Evolutionary conservation across 1,139 yeast species (phyloP).

Genomic region (Hyphopichia khmerensis): DNA sequence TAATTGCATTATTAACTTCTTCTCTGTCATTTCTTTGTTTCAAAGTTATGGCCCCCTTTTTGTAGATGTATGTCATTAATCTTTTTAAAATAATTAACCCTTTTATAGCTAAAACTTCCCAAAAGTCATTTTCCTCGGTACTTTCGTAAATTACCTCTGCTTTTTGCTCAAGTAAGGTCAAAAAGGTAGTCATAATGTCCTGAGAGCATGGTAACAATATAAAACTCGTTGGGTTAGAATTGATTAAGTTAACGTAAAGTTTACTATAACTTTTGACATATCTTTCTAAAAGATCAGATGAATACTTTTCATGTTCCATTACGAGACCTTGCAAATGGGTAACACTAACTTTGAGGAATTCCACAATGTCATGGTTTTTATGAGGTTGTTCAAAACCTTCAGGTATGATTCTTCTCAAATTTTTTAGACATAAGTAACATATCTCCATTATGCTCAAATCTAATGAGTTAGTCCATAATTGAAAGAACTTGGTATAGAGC

Average conservation of each 20-base stretch:
- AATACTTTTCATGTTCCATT: conserved; percentile 51
- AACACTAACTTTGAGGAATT: conserved; percentile 57
- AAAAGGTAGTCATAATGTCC: conserved; percentile 56
- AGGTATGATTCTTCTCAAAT: conserved; percentile 66
- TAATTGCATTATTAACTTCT: conserved; percentile 61
- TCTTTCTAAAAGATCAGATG: conserved; percentile 62
- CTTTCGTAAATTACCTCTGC: conserved; percentile 58
- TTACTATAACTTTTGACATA: conserved; percentile 77
- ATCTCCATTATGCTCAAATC: conserved; percentile 58
- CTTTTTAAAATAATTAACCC: conserved; percentile 66
- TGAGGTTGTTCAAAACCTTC: conserved; percentile 78
- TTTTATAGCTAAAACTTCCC: conserved; percentile 76
- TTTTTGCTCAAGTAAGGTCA: conserved; percentile 59
- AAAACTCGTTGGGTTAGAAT: conserved; percentile 67
- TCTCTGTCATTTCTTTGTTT: conserved; percentile 60
- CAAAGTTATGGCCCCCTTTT: conserved; percentile 66
- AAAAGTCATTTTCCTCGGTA: conserved; percentile 57
- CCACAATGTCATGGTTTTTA: conserved; percentile 54
- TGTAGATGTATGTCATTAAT: conserved; percentile 59
- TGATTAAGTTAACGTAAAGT: conserved; percentile 57
- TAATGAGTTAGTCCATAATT: conserved; percentile 54
- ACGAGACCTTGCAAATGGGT: conserved; percentile 62
- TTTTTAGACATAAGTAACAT: conserved; percentile 76
- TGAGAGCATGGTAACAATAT: conserved; percentile 65
- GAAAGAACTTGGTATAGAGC: conserved; percentile 58